phyloP scores from a whole-genome alignment of 1,284 basidiomycete genomes.

The Ustilago bromivora region DNA sequence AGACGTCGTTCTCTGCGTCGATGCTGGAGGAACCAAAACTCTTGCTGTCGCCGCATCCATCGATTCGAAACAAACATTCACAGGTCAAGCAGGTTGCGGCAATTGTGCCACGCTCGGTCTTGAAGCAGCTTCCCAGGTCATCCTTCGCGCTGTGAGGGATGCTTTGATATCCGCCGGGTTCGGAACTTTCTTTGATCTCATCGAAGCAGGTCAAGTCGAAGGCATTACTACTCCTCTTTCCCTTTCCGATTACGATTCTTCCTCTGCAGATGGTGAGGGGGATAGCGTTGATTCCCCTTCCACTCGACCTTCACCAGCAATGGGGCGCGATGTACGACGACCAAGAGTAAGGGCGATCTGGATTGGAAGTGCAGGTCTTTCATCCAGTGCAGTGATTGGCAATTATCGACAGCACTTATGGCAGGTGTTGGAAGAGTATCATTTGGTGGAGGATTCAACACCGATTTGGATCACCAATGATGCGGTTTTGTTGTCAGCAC shows the following conservation, averaged over 20 bases:
- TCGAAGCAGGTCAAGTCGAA: constrained; percentile 44
- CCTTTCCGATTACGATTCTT: constrained; percentile 37
- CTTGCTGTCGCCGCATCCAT: constrained; percentile 39
- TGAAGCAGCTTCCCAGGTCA: constrained; percentile 43
- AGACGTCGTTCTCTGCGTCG: constrained; percentile 47
- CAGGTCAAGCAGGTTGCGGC: constrained; percentile 49
- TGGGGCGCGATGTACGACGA: not conserved
- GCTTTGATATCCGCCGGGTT: constrained; percentile 43
- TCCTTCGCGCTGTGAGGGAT: constrained; percentile 39
- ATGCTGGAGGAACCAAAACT: constrained; percentile 55
- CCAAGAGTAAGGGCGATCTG: constrained; percentile 46
- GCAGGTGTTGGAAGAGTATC: constrained; percentile 31
- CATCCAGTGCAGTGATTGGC: constrained; percentile 31
- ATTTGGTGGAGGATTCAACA: constrained; percentile 34
- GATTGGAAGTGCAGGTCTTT: constrained; percentile 46
- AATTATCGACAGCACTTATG: constrained; percentile 36
- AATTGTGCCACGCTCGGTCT: constrained; percentile 50
- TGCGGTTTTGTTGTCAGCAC: constrained; percentile 44
- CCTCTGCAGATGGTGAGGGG: constrained; percentile 36
- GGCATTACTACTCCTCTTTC: constrained; percentile 51
- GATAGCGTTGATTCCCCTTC: constrained; percentile 12
- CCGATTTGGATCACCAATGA: constrained; percentile 54
- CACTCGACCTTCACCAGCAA: constrained; percentile 4
- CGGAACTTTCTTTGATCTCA: constrained; percentile 47
- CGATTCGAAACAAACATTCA: constrained; percentile 33